Percentiles rank a stretch among this genome's conserved stretches.
These are phyloP conservation scores for Xerocomus spinulosus DNA, from an alignment of 768 basidiomycete genomes.

Conservation along the genomic window DNA sequence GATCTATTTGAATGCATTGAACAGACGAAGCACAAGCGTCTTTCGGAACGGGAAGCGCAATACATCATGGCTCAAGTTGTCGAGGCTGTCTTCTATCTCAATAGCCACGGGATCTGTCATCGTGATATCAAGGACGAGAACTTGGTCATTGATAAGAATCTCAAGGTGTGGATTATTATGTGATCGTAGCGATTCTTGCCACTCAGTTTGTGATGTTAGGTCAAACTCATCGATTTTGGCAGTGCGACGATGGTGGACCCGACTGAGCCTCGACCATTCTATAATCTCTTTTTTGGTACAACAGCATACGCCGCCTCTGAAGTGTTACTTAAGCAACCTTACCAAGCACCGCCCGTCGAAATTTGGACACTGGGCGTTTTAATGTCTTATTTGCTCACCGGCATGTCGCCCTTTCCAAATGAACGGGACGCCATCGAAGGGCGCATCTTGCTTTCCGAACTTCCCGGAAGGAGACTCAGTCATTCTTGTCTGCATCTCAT, in stretches of 20 bases:
- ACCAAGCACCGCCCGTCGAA: conserved; percentile 92
- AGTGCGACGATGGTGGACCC: conserved; percentile 77
- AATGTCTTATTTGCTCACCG: conserved; percentile 90
- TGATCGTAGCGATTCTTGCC: background rate
- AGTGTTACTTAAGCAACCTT: conserved; percentile 80
- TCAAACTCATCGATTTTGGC: conserved; percentile 96
- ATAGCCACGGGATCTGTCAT: conserved; percentile 82
- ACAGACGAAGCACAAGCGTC: conserved; percentile 71
- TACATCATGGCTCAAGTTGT: conserved; percentile 87
- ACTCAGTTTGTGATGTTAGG: conserved; percentile 39
- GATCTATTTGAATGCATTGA: conserved; percentile 97
- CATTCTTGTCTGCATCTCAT: conserved; percentile 56
- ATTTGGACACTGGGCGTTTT: conserved; percentile 96
- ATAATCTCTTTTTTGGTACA: conserved; percentile 85
- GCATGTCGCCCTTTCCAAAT: conserved; percentile 88
- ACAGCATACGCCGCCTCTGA: conserved; percentile 96
- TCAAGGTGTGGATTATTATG: conserved; percentile 46
- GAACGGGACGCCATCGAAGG: conserved; percentile 75
- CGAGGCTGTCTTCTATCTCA: conserved; percentile 76
- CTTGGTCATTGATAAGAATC: conserved; percentile 67
- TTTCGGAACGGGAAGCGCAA: conserved; percentile 73
- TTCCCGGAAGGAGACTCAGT: conserved; percentile 36
- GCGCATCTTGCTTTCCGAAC: conserved; percentile 48
- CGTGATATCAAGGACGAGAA: conserved; percentile 99
- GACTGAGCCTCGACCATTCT: conserved; percentile 54